Base-by-base conservation (phyloP, 768 basidiomycete genomes). In the Pulveroboletus sp. region DNA sequence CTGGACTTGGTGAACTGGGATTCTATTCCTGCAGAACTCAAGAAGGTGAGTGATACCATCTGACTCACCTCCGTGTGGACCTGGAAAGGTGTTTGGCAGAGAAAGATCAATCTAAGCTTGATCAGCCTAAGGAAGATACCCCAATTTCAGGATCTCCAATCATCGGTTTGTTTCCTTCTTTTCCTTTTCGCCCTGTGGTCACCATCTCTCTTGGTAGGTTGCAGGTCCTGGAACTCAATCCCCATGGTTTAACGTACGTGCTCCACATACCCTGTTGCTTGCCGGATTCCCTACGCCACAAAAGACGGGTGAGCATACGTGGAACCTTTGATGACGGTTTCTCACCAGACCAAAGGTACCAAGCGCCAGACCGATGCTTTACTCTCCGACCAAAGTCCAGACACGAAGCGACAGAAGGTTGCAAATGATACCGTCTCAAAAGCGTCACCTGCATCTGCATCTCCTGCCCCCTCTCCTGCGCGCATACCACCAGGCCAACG, bases 1-100 rank as follows among this genome's bases (percentile, higher is more conserved):
- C 61, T 82, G 17, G 83, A 86, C 59, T 61, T 62, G 14, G 66
- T 79, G 10, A 74, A 72, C 6, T 88, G 85, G 86, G 78, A 82
- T 12, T 71, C 74, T 3, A 63, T 89, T 3, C 80, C 85, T 0
- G 30, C 48, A 3, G 86, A 88, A 60, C 59, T 88, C 26, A 80
- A 75, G 49, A 84, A 83, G 72, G 86, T 82, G 8, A 35, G 71
- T 24, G 5, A 43, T 14, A 30, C 15, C 15, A 21, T 9, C 7
- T 12, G 14, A 35, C 1, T 33, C 17, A 4, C 27, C 33, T 21
- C 43, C 43, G 2, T 33, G 14, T 39, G 31, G 17, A 42, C n/a
- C 17, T 31, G 6, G 18, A 12, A 41, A 27, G 46, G 28, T 35
- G 0, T 17, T 36, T 49, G 46, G 6, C 49, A 88, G 86, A 73